Percentiles rank a stretch among this genome's conserved stretches.
Evolutionary conservation across 1,284 basidiomycete species (phyloP).

Genomic region (Ceratobasidium sp.): DNA sequence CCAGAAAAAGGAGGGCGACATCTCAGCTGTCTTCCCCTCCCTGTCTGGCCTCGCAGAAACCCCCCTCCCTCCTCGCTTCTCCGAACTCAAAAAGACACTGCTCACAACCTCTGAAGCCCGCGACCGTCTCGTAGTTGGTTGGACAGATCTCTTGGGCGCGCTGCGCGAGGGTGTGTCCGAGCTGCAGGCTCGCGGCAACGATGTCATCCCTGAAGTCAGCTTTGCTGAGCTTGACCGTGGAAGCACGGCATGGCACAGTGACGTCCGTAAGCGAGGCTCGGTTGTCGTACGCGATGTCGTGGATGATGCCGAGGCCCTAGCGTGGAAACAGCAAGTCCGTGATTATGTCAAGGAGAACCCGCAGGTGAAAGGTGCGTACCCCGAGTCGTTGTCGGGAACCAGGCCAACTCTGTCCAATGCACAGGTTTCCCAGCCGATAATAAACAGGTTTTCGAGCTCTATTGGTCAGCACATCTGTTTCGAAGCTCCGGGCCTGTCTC

Average conservation of each 20-base stretch:
- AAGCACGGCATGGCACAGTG: slow-evolving; percentile 55
- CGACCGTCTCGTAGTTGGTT: slow-evolving; percentile 64
- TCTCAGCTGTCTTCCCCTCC: slow-evolving; percentile 69
- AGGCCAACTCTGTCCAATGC: slow-evolving; percentile 49
- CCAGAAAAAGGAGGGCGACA: slow-evolving; percentile 60
- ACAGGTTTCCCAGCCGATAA: slow-evolving; percentile 73
- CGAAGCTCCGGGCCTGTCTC: slow-evolving; percentile 27
- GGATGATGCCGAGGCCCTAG: slow-evolving; percentile 65
- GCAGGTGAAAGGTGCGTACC: slow-evolving; percentile 61
- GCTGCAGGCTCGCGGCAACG: slow-evolving; percentile 59
- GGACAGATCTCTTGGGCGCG: slow-evolving; percentile 65
- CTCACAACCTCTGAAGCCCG: slow-evolving; percentile 54
- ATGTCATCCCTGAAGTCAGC: slow-evolving; percentile 53
- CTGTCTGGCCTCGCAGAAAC: slow-evolving; percentile 59
- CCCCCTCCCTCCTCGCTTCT: slow-evolving; percentile 66
- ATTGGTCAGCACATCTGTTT: slow-evolving; percentile 55
- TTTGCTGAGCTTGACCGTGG: slow-evolving; percentile 40
- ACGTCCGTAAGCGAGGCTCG: slow-evolving; percentile 67
- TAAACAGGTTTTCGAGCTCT: slow-evolving; percentile 78
- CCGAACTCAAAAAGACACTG: slow-evolving; percentile 67
- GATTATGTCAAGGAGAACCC: slow-evolving; percentile 68
- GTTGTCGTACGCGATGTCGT: slow-evolving; percentile 72
- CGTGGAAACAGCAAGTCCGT: slow-evolving; percentile 68
- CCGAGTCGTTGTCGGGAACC: neutral
- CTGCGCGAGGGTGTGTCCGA: slow-evolving; percentile 61